phyloP scores from a whole-genome alignment of 208 protist genomes.

The Trypanosoma rangeli region DNA sequence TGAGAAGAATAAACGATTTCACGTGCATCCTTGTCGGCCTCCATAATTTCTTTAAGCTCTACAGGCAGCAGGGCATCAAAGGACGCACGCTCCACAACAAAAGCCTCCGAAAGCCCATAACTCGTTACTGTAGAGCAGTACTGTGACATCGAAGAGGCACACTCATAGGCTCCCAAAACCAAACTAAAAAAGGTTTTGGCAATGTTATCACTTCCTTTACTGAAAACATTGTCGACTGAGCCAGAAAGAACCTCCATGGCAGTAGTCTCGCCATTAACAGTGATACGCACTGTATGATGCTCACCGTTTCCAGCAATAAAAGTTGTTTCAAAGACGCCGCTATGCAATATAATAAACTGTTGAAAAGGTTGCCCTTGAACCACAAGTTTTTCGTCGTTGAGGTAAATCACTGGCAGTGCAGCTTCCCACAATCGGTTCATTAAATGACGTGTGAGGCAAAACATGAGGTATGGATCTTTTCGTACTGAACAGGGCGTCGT shows the following conservation, averaged over 20 bases:
- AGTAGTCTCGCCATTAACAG: constrained; percentile 6
- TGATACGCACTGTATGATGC: constrained; percentile 36
- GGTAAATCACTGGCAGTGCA: constrained; percentile 57
- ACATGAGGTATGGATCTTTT: constrained; percentile 74
- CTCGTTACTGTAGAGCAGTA: constrained; percentile 75
- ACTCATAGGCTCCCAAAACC: constrained; percentile 82
- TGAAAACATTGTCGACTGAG: background rate
- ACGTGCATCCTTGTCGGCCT: constrained; percentile 36
- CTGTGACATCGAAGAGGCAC: constrained; percentile 52
- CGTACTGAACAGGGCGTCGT: constrained; percentile 34
- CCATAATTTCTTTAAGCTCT: constrained; percentile 49
- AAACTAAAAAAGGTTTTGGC: constrained; percentile 28
- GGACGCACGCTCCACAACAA: constrained; percentile 51
- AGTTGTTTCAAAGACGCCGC: constrained; percentile 66
- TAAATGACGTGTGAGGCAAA: constrained; percentile 47
- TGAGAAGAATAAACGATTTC: constrained; percentile 56
- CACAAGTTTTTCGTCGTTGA: constrained; percentile 75
- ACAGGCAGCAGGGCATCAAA: constrained; percentile 52
- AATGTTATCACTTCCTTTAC: background rate
- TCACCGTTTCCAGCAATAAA: constrained; percentile 46
- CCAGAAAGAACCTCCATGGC: constrained; percentile 15
- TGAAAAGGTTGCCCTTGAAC: constrained; percentile 69
- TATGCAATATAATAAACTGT: constrained; percentile 61
- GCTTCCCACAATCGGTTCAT: constrained; percentile 61
- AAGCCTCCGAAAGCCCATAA: constrained; percentile 74